phyloP scores from a whole-genome alignment of 1,139 yeast genomes.

The Sugiyamaella xylanicola region DNA sequence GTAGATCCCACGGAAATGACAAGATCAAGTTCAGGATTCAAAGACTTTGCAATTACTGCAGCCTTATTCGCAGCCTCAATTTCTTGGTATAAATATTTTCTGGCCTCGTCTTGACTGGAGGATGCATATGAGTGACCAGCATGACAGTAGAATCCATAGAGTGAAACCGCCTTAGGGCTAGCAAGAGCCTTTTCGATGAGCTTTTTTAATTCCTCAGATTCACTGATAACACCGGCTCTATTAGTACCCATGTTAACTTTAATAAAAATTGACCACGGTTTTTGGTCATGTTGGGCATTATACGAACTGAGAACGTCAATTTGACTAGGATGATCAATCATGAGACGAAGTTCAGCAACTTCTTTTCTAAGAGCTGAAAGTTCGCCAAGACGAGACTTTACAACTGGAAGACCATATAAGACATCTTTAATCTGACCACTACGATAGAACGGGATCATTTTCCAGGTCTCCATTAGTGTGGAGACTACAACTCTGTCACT shows the following conservation, averaged over 20 bases:
- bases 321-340: slow-evolving; percentile 65
- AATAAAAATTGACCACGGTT: slow-evolving; percentile 50
- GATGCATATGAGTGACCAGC: slow-evolving; percentile 75
- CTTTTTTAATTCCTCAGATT: slow-evolving; percentile 37
- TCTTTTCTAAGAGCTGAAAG: slow-evolving; percentile 46
- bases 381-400: slow-evolving; percentile 53
- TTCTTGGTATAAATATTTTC: slow-evolving; percentile 54
- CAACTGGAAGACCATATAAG: slow-evolving; percentile 69
- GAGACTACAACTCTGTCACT: slow-evolving; percentile 61
- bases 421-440: slow-evolving; percentile 57
- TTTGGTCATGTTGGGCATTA: slow-evolving; percentile 41
- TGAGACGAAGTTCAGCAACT: slow-evolving; percentile 45
- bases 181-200: slow-evolving; percentile 36
- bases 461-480: slow-evolving; percentile 68
- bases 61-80: slow-evolving; percentile 60
- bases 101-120: slow-evolving; percentile 52
- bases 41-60: slow-evolving; percentile 42
- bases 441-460: slow-evolving; percentile 49
- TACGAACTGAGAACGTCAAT: slow-evolving; percentile 47
- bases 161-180: slow-evolving; percentile 24
- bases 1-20: slow-evolving; percentile 74
- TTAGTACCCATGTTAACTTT: slow-evolving; percentile 53
- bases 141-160: slow-evolving; percentile 75
- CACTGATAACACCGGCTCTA: slow-evolving; percentile 49
- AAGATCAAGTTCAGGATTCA: slow-evolving; percentile 41